phyloP scores from a whole-genome alignment of 495 filamentous ascomycete species.

The Rusavskia elegans region DNA sequence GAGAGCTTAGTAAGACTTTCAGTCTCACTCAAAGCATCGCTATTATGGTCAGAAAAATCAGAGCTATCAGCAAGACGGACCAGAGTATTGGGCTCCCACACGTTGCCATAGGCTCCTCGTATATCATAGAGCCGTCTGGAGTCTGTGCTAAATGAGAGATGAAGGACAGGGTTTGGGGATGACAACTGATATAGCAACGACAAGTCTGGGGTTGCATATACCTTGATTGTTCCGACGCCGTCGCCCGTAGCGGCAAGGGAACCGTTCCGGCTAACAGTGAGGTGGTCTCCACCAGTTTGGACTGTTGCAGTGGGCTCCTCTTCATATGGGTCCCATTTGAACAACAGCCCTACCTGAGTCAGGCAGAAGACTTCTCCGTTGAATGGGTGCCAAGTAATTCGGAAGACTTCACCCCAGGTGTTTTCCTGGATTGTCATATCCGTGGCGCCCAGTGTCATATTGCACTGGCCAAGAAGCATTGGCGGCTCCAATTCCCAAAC shows the following conservation, averaged over 20 bases:
- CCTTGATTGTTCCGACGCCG: slow-evolving; percentile 11
- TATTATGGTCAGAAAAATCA: too few species aligned
- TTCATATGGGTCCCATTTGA: slow-evolving; percentile 17
- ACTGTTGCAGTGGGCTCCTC: slow-evolving; percentile 10
- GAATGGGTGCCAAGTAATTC: slow-evolving; percentile 15
- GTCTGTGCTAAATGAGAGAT: slow-evolving; percentile 15
- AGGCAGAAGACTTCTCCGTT: slow-evolving; percentile 13
- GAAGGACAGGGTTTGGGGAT: slow-evolving; percentile 8
- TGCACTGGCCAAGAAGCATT: slow-evolving; percentile 16
- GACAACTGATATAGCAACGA: slow-evolving; percentile 12
- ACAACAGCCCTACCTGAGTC: slow-evolving; percentile 15
- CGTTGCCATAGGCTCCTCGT: slow-evolving; percentile 14
- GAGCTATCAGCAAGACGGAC: too few species aligned
- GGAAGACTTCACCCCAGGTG: slow-evolving; percentile 13
- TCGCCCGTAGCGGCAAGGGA: slow-evolving; percentile 15
- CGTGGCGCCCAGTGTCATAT: slow-evolving; percentile 8
- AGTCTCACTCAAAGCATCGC: too few species aligned
- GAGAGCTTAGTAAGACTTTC: too few species aligned
- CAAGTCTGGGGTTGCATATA: slow-evolving; percentile 12
- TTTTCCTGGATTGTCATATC: too few species aligned
- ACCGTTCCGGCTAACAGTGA: slow-evolving; percentile 15
- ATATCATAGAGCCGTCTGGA: slow-evolving; percentile 16
- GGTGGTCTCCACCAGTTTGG: slow-evolving; percentile 7
- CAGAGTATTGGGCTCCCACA: slow-evolving; percentile 16
- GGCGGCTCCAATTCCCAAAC: slow-evolving; percentile 14